Percentiles rank a stretch among this genome's conserved stretches.
phyloP scores from a whole-genome alignment of 2,329 filamentous ascomycete species.

The Ophiocordyceps unilateralis region DNA sequence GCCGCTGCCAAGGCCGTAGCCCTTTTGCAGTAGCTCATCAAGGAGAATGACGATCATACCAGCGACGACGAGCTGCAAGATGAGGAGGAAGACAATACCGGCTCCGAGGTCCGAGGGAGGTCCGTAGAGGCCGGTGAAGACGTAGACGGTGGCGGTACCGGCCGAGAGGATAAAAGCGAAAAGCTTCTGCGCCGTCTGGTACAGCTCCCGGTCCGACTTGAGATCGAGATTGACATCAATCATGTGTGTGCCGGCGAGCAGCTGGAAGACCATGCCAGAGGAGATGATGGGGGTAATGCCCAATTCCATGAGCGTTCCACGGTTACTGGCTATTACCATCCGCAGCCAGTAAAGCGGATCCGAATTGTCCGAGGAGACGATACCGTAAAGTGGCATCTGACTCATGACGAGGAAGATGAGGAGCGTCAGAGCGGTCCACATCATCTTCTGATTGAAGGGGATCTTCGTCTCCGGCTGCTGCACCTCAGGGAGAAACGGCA shows the following conservation, averaged over 20 bases:
- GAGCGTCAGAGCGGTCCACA: conserved; percentile 88
- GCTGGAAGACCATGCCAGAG: conserved; percentile 99
- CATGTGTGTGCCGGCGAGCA: conserved; percentile 96
- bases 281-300: conserved; percentile 98
- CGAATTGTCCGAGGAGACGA: conserved; percentile 95
- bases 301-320: conserved; percentile 88
- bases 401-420: conserved; percentile 99
- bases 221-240: conserved; percentile 99
- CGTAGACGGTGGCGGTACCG: conserved; percentile 94
- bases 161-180: conserved; percentile 96
- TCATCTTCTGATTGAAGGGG: conserved; percentile 95
- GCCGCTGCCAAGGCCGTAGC: conserved; percentile 93
- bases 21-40: conserved; percentile 98
- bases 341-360: conserved; percentile 98
- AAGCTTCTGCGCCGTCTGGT: conserved; percentile 98
- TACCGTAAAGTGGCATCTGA: conserved; percentile 98
- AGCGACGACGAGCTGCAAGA: conserved; percentile 93
- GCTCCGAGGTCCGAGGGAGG: conserved; percentile 92
- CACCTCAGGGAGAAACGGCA: conserved; percentile 98
- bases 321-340: conserved; percentile 99
- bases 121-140: conserved; percentile 95
- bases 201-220: conserved; percentile 98
- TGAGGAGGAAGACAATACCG: conserved; percentile 94
- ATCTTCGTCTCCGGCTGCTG: conserved; percentile 96
- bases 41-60: conserved; percentile 98